phyloP scores from a whole-genome alignment of 192 early-diverging fungal genomes.

The Chytriomyces sp. region DNA sequence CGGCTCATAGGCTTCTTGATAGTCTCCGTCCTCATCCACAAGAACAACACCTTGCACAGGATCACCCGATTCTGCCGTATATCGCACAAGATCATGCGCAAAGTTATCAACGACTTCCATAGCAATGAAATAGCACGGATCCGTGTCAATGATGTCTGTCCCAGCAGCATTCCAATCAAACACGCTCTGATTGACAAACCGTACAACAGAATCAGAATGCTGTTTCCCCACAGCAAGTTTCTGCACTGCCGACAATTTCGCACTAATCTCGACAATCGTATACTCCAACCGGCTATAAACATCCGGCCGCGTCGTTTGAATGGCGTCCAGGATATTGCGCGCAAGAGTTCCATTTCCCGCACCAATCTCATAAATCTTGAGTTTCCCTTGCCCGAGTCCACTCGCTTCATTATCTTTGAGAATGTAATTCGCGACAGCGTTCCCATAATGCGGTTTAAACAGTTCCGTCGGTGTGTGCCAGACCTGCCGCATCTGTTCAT shows the following conservation, averaged over 20 bases:
- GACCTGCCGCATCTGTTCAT: conserved; percentile 78
- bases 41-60: conserved; percentile 84
- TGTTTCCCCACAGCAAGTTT: no score
- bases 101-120: conserved; percentile 99
- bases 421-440: conserved; percentile 88
- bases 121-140: conserved; percentile 89
- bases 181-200: conserved; percentile 88
- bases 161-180: conserved; percentile 74
- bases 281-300: conserved; percentile 83
- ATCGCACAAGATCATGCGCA: conserved; percentile 93
- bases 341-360: conserved; percentile 97
- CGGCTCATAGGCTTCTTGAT: conserved; percentile 82
- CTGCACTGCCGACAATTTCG: conserved; percentile 70
- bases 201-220: conserved; percentile 35
- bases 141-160: conserved; percentile 57
- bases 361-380: conserved; percentile 94
- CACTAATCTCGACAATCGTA: conserved; percentile 91
- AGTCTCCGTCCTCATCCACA: conserved; percentile 81
- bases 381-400: conserved; percentile 13
- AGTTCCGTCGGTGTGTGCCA: no score
- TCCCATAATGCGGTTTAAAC: conserved; percentile 95
- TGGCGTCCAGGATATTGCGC: conserved; percentile 89
- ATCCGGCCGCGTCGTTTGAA: conserved; percentile 75
- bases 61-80: conserved; percentile 72
- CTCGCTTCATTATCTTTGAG: conserved; percentile 75